Percentiles rank a stretch among this genome's conserved stretches.
Evolutionary conservation across 768 basidiomycete species (phyloP).

Genomic region (Agaricus blazei): DNA sequence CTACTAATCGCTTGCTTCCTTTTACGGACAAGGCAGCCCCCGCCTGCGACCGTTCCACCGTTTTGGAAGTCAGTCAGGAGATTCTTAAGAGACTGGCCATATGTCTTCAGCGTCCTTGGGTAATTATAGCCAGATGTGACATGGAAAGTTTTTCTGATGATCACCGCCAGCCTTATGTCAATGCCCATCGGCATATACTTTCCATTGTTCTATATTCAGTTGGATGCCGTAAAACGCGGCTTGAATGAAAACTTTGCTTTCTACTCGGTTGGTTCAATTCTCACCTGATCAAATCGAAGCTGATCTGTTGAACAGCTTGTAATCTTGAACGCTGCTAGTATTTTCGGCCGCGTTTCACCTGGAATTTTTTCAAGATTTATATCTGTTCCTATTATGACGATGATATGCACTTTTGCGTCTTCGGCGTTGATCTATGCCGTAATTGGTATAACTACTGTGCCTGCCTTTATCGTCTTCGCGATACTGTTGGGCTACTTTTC

Average conservation of each 20-base stretch:
- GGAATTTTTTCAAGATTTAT: slow-evolving; percentile 12
- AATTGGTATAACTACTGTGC: slow-evolving; percentile 24
- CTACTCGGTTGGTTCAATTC: slow-evolving; percentile 27
- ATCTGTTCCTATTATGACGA: slow-evolving; percentile 14
- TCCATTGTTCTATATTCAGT: slow-evolving; percentile 36
- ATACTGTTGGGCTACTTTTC: slow-evolving; percentile 36
- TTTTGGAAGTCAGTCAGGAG: slow-evolving; percentile 3
- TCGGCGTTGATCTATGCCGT: slow-evolving; percentile 28
- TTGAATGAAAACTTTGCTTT: slow-evolving; percentile 29
- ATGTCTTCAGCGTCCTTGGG: slow-evolving; percentile 1
- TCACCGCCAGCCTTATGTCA: slow-evolving; percentile 13
- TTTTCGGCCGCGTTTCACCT: slow-evolving; percentile 17
- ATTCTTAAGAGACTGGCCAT: slow-evolving; percentile 7
- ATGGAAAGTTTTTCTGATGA: not conserved
- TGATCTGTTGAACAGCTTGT: slow-evolving; percentile 11
- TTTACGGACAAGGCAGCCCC: slow-evolving; percentile 7
- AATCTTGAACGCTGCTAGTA: slow-evolving; percentile 16
- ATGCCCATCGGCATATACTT: slow-evolving; percentile 24
- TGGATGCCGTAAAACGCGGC: slow-evolving; percentile 28
- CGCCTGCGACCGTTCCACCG: not conserved
- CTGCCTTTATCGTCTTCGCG: slow-evolving; percentile 28
- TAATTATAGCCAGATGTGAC: not conserved
- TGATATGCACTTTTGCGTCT: slow-evolving; percentile 9
- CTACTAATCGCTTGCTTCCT: slow-evolving; percentile 12
- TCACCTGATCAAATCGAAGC: not conserved